Percentiles rank a stretch among this genome's conserved stretches.
Conservation (phyloP, 805 yeast species). For the Suhomyces vadensis region DNA sequence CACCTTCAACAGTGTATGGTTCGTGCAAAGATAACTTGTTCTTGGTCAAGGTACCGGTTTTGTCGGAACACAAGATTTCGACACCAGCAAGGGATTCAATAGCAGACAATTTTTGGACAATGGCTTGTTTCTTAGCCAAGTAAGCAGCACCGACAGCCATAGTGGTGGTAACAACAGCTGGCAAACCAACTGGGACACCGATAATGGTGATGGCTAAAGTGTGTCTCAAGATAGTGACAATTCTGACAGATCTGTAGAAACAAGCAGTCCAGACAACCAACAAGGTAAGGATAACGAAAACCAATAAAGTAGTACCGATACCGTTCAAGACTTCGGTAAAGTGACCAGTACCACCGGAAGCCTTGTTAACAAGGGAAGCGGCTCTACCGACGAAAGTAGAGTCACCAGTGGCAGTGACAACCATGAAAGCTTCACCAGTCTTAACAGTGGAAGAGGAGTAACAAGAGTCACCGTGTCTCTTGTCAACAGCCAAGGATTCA, state of each 20-base stretch:
- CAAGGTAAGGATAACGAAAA: conserved; percentile 83
- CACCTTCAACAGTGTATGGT: conserved; percentile 98
- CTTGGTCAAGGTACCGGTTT: conserved; percentile 97
- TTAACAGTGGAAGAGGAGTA: conserved; percentile 94
- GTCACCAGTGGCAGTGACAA: conserved; percentile 95
- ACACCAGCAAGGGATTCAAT: conserved; percentile 98
- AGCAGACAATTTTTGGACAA: conserved; percentile 95
- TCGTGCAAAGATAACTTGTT: conserved; percentile 94
- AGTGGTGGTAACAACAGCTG: conserved; percentile 97
- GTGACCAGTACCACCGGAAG: conserved; percentile 91
- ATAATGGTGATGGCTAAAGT: conserved; percentile 93
- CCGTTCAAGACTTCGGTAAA: conserved; percentile 97
- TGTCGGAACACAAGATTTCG: conserved; percentile 96
- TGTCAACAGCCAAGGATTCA: conserved; percentile 95
- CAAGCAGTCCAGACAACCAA: conserved; percentile 89
- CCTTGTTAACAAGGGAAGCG: conserved; percentile 94
- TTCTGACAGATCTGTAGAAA: conserved; percentile 88
- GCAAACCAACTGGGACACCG: conserved; percentile 98
- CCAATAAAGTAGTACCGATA: conserved; percentile 90
- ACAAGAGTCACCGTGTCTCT: conserved; percentile 80
- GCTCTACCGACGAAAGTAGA: conserved; percentile 96
- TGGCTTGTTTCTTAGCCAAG: conserved; percentile 95
- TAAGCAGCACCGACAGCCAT: conserved; percentile 99
- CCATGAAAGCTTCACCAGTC: conserved; percentile 93
- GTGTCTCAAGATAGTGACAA: conserved; percentile 87